These are phyloP conservation scores for Strombidium stylifer DNA, from an alignment of 73 alveolate genomes.

Conservation along the genomic window DNA sequence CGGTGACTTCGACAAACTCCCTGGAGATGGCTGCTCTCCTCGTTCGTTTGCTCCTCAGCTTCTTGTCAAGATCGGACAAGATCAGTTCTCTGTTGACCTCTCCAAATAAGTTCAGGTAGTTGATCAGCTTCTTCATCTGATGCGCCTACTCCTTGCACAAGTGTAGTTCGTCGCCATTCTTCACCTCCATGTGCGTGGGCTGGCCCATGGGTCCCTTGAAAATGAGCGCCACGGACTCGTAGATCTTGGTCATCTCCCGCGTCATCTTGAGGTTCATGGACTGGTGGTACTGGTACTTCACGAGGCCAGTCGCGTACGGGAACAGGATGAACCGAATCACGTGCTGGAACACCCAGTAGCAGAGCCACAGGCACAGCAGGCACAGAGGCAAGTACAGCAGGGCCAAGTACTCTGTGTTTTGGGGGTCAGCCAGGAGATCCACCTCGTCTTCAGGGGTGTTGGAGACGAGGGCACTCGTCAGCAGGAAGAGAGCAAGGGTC, in stretches of 20 bases:
- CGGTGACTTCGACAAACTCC: too few species aligned
- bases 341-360: too few species aligned
- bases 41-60: too few species aligned
- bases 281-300: conserved; percentile 4
- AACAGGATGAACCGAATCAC: too few species aligned
- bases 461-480: too few species aligned
- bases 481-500: too few species aligned
- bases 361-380: too few species aligned
- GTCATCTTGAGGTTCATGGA: conserved; percentile 18
- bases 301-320: conserved; percentile 18
- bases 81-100: conserved; percentile 4
- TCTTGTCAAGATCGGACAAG: not conserved
- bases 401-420: too few species aligned
- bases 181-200: not conserved
- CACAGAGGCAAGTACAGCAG: too few species aligned
- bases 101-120: conserved; percentile 14
- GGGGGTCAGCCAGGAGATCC: too few species aligned
- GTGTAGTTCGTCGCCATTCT: not conserved
- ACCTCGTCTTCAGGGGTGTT: too few species aligned
- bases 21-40: too few species aligned
- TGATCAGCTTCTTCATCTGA: not conserved
- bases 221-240: not conserved
- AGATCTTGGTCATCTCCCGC: not conserved
- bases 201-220: conserved; percentile 1
- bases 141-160: conserved; percentile 1